These are phyloP conservation scores for Jimgerdemannia flammicorona DNA, from an alignment of 192 early-diverging fungal genomes.

Conservation along the genomic window DNA sequence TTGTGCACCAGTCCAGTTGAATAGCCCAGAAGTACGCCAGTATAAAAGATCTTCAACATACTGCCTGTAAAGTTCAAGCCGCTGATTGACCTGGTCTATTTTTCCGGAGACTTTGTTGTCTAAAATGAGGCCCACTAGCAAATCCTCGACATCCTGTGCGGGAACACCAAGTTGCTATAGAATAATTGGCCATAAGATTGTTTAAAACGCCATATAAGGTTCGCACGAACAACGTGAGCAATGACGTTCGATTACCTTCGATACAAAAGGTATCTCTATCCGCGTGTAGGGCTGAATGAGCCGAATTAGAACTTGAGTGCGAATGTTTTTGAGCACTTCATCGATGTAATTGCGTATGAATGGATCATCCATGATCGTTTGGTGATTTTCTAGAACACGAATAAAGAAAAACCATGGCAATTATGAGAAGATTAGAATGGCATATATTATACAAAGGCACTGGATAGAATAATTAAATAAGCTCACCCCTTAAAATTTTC, in stretches of 20 bases:
- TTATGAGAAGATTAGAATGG: background rate
- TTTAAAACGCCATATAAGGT: background rate
- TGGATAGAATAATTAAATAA: background rate
- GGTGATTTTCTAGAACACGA: conserved; percentile 46
- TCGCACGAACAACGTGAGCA: background rate
- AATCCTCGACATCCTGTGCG: conserved; percentile 72
- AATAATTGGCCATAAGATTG: background rate
- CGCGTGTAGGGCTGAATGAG: conserved; percentile 91
- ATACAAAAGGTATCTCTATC: conserved; percentile 79
- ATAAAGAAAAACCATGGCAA: background rate
- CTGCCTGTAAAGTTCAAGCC: conserved; percentile 69
- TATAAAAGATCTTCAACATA: conserved; percentile 26
- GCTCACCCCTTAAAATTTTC: conserved; percentile 63
- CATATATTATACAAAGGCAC: background rate
- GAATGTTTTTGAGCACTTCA: conserved; percentile 90
- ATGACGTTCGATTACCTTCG: conserved; percentile 48
- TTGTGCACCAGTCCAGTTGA: background rate
- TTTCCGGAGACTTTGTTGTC: conserved; percentile 80
- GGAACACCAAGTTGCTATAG: conserved; percentile 75
- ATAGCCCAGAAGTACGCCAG: background rate
- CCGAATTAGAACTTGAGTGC: conserved; percentile 83
- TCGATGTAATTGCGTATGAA: conserved; percentile 91
- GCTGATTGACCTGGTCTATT: conserved; percentile 90
- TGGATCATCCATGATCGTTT: conserved; percentile 81
- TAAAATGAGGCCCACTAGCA: conserved; percentile 84